Evolutionary conservation across 371 early-diverging fungal genomes (phyloP).

Genomic region (Rhizomucor miehei): DNA sequence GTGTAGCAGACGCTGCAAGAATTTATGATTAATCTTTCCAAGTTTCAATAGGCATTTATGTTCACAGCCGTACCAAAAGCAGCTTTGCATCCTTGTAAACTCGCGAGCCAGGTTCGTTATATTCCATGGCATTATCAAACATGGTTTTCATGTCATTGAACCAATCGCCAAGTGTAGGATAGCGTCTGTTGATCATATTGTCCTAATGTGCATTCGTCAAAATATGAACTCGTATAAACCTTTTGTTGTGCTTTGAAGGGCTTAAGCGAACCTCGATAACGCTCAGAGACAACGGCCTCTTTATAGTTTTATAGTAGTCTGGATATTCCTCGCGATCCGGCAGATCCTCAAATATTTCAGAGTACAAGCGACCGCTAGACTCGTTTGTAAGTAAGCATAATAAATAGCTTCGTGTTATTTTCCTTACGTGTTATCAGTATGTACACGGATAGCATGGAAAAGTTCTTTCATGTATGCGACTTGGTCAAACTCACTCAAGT

Average conservation of each 20-base stretch:
- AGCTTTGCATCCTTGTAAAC: constrained; percentile 67
- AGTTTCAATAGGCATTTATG: neutral
- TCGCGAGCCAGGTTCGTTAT: constrained; percentile 71
- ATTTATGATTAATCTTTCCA: neutral
- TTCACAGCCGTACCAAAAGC: constrained; percentile 33
- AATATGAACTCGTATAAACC: neutral
- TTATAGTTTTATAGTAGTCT: constrained; percentile 88
- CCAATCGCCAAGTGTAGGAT: constrained; percentile 63
- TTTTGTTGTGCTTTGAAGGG: neutral
- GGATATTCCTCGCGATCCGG: constrained; percentile 81
- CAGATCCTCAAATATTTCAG: constrained; percentile 76
- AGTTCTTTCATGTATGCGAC: constrained; percentile 38
- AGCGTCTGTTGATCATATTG: constrained; percentile 53
- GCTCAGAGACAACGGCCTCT: constrained; percentile 67
- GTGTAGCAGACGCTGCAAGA: constrained; percentile 30
- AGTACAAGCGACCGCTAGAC: constrained; percentile 58
- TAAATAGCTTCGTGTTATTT: neutral
- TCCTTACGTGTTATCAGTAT: constrained; percentile 45
- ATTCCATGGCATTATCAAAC: constrained; percentile 76
- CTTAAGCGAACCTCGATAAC: constrained; percentile 39
- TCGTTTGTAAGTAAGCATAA: constrained; percentile 1
- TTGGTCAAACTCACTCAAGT: constrained; percentile 34
- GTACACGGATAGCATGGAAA: constrained; percentile 34
- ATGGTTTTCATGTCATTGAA: constrained; percentile 64
- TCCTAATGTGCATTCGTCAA: constrained; percentile 19